Percentiles rank a stretch among this genome's conserved stretches.
These are phyloP conservation scores for Effrenium voratum DNA, from an alignment of 73 alveolate genomes.

Conservation along the genomic window DNA sequence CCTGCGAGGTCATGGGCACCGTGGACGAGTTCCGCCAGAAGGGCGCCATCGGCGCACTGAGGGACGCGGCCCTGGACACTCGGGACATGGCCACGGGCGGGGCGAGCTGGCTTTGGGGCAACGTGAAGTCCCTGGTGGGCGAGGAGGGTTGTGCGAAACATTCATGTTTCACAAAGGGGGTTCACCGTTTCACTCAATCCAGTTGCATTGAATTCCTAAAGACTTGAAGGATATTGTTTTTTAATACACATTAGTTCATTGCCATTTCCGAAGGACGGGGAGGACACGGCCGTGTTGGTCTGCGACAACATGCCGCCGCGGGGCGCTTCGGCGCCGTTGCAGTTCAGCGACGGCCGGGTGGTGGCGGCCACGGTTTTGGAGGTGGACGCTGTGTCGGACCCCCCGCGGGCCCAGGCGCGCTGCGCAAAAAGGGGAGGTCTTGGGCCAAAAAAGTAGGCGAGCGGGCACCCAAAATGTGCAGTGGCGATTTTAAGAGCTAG, in stretches of 20 bases:
- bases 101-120: conserved; percentile 59
- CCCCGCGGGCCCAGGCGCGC: conserved; percentile 73
- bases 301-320: conserved; percentile 71
- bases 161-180: too few relatives aligned
- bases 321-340: conserved; percentile 82
- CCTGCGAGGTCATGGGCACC: conserved; percentile 93
- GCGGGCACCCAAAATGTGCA: too few relatives aligned
- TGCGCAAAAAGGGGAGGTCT: too few relatives aligned
- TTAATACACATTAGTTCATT: too few relatives aligned
- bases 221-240: too few relatives aligned
- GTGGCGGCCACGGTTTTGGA: conserved; percentile 78
- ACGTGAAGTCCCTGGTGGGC: conserved; percentile 79
- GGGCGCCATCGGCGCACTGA: conserved; percentile 93
- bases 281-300: conserved; percentile 52
- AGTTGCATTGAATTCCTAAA: too few relatives aligned
- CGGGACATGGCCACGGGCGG: conserved; percentile 92
- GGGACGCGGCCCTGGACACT: conserved; percentile 92
- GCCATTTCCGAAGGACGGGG: too few relatives aligned
- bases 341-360: conserved; percentile 81
- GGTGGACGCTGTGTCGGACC: conserved; percentile 83
- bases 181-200: too few relatives aligned
- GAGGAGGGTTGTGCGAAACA: too few relatives aligned
- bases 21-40: conserved; percentile 93
- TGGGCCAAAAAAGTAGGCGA: too few relatives aligned
- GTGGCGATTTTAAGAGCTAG: too few relatives aligned